phyloP scores from a whole-genome alignment of 139 green algal species.

The Micractinium sp. region DNA sequence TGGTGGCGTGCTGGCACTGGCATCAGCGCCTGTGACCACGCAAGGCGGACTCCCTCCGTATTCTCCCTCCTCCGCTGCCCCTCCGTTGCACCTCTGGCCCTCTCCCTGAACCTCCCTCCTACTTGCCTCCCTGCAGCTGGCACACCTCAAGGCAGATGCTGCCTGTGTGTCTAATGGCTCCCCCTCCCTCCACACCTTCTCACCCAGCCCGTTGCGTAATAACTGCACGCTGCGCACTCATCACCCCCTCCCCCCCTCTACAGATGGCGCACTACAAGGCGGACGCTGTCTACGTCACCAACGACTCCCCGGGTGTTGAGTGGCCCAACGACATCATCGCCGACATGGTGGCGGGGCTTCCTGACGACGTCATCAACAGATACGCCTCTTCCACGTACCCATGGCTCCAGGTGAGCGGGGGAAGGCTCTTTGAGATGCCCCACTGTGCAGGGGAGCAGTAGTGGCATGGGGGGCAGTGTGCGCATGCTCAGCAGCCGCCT shows the following conservation, averaged over 20 bases:
- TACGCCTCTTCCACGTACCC: constrained; percentile 29
- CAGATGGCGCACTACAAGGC: constrained; percentile 69
- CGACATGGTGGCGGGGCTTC: constrained; percentile 83
- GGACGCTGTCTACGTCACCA: constrained; percentile 95
- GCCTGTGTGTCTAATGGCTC: background rate
- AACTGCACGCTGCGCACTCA: background rate
- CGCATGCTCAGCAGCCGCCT: background rate
- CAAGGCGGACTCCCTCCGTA: no score
- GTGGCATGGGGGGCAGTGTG: background rate
- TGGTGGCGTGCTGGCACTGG: no score
- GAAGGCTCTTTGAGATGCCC: background rate
- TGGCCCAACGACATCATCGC: constrained; percentile 70
- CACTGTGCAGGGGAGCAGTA: background rate
- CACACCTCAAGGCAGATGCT: no score
- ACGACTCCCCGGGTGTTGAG: constrained; percentile 84
- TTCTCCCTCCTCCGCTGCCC: no score
- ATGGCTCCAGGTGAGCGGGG: constrained; percentile 36
- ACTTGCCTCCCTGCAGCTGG: no score
- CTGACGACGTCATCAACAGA: constrained; percentile 65
- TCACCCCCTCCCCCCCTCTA: background rate
- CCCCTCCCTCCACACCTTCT: background rate
- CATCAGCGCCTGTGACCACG: no score
- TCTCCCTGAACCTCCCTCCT: no score
- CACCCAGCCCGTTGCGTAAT: background rate
- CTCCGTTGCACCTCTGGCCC: no score